Base-by-base conservation (phyloP, 192 early-diverging fungal genomes). In the Funneliformis mosseae region DNA sequence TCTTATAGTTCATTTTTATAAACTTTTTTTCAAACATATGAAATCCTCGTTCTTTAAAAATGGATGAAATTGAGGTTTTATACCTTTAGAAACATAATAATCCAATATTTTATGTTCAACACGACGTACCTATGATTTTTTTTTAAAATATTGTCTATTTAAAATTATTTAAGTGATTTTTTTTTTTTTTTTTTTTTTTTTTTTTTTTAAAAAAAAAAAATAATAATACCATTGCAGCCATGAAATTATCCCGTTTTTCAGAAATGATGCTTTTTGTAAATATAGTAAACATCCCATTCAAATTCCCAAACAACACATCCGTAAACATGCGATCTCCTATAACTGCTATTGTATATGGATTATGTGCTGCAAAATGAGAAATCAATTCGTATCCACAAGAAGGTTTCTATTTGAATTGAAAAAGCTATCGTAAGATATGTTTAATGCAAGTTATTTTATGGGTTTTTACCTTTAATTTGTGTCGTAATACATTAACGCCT, bases 291-390 rank as follows among this genome's bases (percentile, higher is more conserved):
- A 92, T 90, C 46, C 94, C 94, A 33, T 87, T 84, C 39, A 85
- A 79, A 76, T 98, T 97, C 7, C 93, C 97, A 89, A 93, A 93
- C 4, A 95, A 86, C 0, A 97, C 85, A 76, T 99, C 96, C 0
- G 96, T 99, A 14, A 95, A 82, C 28, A 95, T 83, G 6, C 97
- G 90, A 81, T 97, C 97, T 33, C 97, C 97, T 0, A 96, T 91
- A 68, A 97, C 90, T 0, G 90, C 94, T 23, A 96, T 87, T 59
- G 89, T 78, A 2, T 50, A 11, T 0, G 93, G 86, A 5, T 77
- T 45, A 10, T 81, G 73, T 1, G 71, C 72, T 18, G 77, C 45
- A 70, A 95, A 90, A 62, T 89, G 86, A 3, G 59, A 66, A 25
- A 89, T 38, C 0, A 98, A 84, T 61, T 88, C 89, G 4, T 85